Evolutionary conservation across 2,329 filamentous ascomycete genomes (phyloP).

Genomic region (Aureobasidium sp.): DNA sequence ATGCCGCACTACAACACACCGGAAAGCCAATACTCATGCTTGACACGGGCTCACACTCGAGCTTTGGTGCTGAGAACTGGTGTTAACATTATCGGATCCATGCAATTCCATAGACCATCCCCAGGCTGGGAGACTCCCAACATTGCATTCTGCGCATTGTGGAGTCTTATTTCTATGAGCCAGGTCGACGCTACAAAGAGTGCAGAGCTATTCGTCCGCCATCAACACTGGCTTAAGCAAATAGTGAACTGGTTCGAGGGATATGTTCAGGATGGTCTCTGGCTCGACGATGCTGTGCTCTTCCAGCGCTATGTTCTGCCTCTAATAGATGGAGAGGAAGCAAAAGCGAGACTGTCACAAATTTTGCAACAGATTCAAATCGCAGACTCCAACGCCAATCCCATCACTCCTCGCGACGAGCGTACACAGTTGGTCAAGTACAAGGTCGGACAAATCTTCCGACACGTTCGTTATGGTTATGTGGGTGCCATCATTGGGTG

Average conservation of each 20-base stretch:
- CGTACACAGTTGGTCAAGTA: conserved; percentile 46
- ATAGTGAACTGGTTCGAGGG: conserved; percentile 59
- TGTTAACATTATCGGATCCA: conserved; percentile 71
- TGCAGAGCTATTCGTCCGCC: conserved; percentile 26
- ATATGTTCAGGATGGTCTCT: conserved; percentile 35
- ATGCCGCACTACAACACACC: conserved; percentile 36
- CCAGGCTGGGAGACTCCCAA: conserved; percentile 22
- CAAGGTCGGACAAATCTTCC: conserved; percentile 75
- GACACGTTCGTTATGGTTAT: conserved; percentile 73
- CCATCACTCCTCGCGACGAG: conserved; percentile 20
- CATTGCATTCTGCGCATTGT: conserved; percentile 64
- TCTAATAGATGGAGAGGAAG: conserved; percentile 46
- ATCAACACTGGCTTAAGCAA: conserved; percentile 55
- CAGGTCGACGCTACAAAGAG: conserved; percentile 20
- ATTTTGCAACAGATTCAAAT: conserved; percentile 50
- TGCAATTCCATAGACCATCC: conserved; percentile 28
- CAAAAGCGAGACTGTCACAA: conserved; percentile 49
- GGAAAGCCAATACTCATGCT: conserved; percentile 38
- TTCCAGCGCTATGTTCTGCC: conserved; percentile 62
- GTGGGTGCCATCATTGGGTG: conserved; percentile 83
- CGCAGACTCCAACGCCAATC: conserved; percentile 50
- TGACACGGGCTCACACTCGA: conserved; percentile 57
- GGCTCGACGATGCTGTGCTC: conserved; percentile 64
- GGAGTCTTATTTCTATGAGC: conserved; percentile 52
- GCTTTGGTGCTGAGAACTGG: conserved; percentile 69